Evolutionary conservation across 1,284 basidiomycete species (phyloP).

Genomic region (Cutaneotrichosporon mucoides): DNA sequence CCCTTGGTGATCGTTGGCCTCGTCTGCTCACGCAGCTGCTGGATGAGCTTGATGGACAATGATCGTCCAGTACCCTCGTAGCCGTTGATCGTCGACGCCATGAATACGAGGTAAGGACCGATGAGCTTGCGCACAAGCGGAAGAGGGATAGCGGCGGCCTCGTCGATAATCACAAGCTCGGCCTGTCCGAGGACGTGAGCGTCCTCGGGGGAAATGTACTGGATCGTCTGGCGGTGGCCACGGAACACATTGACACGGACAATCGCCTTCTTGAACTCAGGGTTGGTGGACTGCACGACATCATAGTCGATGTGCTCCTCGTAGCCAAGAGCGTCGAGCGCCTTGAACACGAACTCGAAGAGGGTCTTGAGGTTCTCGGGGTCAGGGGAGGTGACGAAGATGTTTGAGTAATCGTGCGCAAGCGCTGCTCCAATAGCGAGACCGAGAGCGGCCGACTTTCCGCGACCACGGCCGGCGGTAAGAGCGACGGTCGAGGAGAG

Average conservation of each 20-base stretch:
- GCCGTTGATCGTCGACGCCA: constrained; percentile 97
- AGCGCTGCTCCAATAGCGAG: constrained; percentile 90
- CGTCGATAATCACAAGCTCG: constrained; percentile 95
- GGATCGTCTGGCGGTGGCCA: constrained; percentile 88
- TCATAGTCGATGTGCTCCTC: constrained; percentile 98
- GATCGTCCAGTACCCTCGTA: constrained; percentile 99
- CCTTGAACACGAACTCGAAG: constrained; percentile 99
- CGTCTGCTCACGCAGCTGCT: constrained; percentile 88
- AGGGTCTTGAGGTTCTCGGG: constrained; percentile 96
- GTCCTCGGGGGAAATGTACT: constrained; percentile 98
- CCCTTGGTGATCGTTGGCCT: constrained; percentile 55
- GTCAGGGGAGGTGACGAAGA: constrained; percentile 96
- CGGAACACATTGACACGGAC: constrained; percentile 94
- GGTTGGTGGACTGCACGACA: constrained; percentile 87
- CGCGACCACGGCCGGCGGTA: constrained; percentile 90
- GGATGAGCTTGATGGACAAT: constrained; percentile 93
- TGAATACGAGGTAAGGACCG: constrained; percentile 96
- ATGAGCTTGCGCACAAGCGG: constrained; percentile 91
- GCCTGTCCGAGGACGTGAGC: constrained; percentile 96
- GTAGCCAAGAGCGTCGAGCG: constrained; percentile 88
- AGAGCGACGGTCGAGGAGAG: constrained; percentile 92
- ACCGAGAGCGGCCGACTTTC: constrained; percentile 94
- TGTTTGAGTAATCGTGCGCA: constrained; percentile 93
- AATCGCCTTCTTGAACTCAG: constrained; percentile 92
- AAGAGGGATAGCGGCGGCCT: constrained; percentile 96